Base-by-base conservation (phyloP, 331 rosid species). In the Malus hybrid region DNA sequence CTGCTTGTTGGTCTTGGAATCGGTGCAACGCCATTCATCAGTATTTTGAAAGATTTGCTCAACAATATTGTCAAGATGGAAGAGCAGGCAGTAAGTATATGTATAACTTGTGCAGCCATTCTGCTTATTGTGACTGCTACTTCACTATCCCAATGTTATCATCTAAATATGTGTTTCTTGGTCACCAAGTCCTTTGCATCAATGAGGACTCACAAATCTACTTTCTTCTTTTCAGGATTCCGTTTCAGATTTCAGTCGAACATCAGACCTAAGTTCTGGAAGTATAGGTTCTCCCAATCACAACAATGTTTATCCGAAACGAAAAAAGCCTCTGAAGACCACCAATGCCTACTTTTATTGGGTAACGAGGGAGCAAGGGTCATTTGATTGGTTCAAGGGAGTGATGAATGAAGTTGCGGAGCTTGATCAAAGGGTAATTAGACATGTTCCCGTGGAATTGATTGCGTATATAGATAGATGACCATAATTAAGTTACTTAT, bases 341-440 rank as follows among this genome's bases (percentile, higher is more conserved):
- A 95, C 99, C 64, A 95, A 95, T 55, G 99, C 99, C 53, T 92
- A 90, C 87, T 95, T 95, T 68, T 95, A 92, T 82, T 95, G 99
- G 99, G 99, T 95, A 71, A 95, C 99, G 26, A 92, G 98, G 85
- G 99, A 95, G 85, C 99, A 95, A 78, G 99, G 98, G 58, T 95
- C 99, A 39, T 95, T 95, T 71, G 99, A 95, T 88, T 95, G 99
- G 99, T 95, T 95, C 84, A 95, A 95, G 86, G 99, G 99, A 75
- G 99, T 95, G 72, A 95, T 95, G 99, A 92, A 95, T 80, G 99
- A 95, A 89, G 91, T 95, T 34, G 98, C 97, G 20, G 98, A 95
- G 67, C 88, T 84, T 70, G 99, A 95, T 88, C 98, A 89, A 84
- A 84, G 99, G 98, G 99, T 94, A 88, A 29, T 67, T 53, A 20